Evolutionary conservation across 257 asterid genomes (phyloP), one percentile per base, ranked within the genome.

Genomic region (Solanum acaule): DNA sequence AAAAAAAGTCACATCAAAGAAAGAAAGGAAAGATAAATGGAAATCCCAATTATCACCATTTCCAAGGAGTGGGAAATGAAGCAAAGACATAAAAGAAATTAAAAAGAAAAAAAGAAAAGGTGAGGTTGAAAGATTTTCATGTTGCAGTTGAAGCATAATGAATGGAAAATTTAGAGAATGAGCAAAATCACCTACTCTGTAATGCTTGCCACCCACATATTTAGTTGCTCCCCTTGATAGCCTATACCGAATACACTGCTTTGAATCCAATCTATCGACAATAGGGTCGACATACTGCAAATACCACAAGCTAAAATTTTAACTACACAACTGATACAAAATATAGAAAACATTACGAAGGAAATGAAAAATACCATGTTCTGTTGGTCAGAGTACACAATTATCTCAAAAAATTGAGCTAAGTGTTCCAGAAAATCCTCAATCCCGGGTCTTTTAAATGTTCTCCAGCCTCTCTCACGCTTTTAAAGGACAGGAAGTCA

Each of bases 381-480:
- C 86, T 86, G 92, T 90, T 94, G 95, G 90, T 96, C 98, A 18
- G 99, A 91, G 84, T 93, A 97, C 33, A 96, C 89, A 42, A 97
- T 92, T 40, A 97, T 91, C 92, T 97, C 98, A 89, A 92, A 97
- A 90, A 86, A 96, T 81, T 95, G 98, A 77, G 98, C 95, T 42
- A 97, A 90, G 86, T 96, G 95, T 91, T 97, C 96, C 87, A 97
- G 92, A 90, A 97, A 97, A 89, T 92, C 95, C 59, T 97, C 99
- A 82, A 97, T 98, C 35, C 99, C 98, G 10, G 99, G 99, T 89
- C 99, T 92, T 88, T 97, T 97, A 90, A 94, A 94, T 61, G 98
- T 96, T 91, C 98, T 94, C 99, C 98, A 97, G 25, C 98, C 98
- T 90, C 98, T 90, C 20, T 95, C 98, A 87, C 99, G 98, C 99